These are phyloP conservation scores for Arthrobotrys sphaeroides DNA, from an alignment of 2,329 filamentous ascomycete species.

Conservation along the genomic window DNA sequence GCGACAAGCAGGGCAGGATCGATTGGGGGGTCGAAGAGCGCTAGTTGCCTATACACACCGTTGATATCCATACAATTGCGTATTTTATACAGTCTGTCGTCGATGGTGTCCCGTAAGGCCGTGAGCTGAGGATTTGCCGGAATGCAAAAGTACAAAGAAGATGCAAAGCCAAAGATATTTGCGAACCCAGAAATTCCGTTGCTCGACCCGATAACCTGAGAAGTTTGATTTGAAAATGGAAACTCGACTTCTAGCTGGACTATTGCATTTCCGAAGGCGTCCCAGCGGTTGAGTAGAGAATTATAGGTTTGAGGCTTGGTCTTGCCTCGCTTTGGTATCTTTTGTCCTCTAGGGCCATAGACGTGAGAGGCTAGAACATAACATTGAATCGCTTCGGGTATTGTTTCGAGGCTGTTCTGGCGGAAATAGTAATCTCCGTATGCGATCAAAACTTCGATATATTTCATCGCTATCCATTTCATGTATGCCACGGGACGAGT, in stretches of 20 bases:
- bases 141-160: conserved; percentile 57
- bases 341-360: conserved; percentile 51
- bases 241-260: conserved; percentile 39
- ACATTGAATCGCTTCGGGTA: conserved; percentile 58
- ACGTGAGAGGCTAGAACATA: conserved; percentile 59
- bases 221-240: conserved; percentile 15
- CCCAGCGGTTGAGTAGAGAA: not conserved
- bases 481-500: conserved; percentile 58
- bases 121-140: conserved; percentile 46
- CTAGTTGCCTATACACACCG: conserved; percentile 54
- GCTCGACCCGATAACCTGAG: not conserved
- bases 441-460: conserved; percentile 59
- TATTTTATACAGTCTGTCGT: conserved; percentile 60
- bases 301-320: not conserved
- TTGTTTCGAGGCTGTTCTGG: conserved; percentile 57
- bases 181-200: not conserved
- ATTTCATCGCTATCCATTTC: conserved; percentile 60
- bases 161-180: conserved; percentile 23
- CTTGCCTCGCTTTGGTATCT: not conserved
- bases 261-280: conserved; percentile 9
- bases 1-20: conserved; percentile 57
- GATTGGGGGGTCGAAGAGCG: conserved; percentile 59
- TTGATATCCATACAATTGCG: conserved; percentile 59
- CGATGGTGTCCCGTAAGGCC: conserved; percentile 52
- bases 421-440: conserved; percentile 58